Evolutionary conservation across 2,329 filamentous ascomycete species (phyloP), one percentile per base, ranked within the genome.

Genomic region (Aspergillus fumigatiaffinis): DNA sequence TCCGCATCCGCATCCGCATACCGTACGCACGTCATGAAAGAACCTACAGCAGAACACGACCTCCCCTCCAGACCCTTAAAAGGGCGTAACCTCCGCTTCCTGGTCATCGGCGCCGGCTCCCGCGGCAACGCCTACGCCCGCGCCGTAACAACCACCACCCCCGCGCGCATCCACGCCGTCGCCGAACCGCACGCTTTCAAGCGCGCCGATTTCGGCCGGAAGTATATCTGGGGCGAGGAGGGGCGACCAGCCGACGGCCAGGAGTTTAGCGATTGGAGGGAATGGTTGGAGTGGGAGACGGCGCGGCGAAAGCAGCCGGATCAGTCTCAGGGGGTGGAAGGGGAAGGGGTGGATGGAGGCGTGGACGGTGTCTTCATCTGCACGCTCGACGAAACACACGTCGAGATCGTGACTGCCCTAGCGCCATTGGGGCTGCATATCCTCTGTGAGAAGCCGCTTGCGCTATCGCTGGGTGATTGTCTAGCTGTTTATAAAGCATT

Each of bases 391-490:
- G 90, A 96, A 74, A 87, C 90, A 77, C 94, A 99, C 73, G 86
- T 86, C 51, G 87, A 92, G 55, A 91, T 93, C 50, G 83, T 96
- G 23, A 81, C 87, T 47, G 89, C 85, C 1, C 80, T 96, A 53
- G 87, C 89, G 1, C 84, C 84, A 12, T 76, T 79, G 70, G 83
- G 80, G 2, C 77, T 97, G 50, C 92, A 97, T 72, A 86, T 97
- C 62, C 90, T 97, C 81, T 95, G 92, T 72, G 94, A 99, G 80
- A 99, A 99, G 76, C 94, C 94, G 2, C 77, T 99, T 54, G 91
- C 92, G 0, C 91, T 91, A 23, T 88, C 84, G 0, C 77, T 97
- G 28, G 73, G 81, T 20, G 91, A 94, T 66, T 97, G 92, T 69
- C 77, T 96, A 38, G 80, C 79, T 47, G 93, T 96, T 67, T 91